phyloP scores from a whole-genome alignment of 306 rosid species.

The Cyclanthera cordifolia region DNA sequence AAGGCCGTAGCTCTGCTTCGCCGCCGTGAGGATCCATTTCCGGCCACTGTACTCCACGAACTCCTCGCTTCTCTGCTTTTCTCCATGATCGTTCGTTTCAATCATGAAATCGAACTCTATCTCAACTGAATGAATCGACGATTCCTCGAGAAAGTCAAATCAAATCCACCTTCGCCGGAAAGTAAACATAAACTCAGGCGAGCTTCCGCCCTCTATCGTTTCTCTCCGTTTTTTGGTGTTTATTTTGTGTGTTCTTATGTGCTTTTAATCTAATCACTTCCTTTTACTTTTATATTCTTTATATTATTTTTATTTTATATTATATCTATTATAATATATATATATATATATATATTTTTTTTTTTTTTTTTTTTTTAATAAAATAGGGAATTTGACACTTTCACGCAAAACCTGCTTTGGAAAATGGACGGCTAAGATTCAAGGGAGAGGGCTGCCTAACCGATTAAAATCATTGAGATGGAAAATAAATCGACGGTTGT shows the following conservation, averaged over 20 bases:
- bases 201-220: background rate
- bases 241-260: slow-evolving; percentile 12
- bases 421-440: slow-evolving; percentile 15
- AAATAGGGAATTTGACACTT: slow-evolving; percentile 4
- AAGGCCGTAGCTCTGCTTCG: slow-evolving; percentile 23
- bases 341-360: no score
- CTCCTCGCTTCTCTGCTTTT: slow-evolving; percentile 46
- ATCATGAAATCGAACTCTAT: slow-evolving; percentile 26
- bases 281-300: background rate
- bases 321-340: no score
- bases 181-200: background rate
- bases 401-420: slow-evolving; percentile 13
- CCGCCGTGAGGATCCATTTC: slow-evolving; percentile 24
- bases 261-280: slow-evolving; percentile 15
- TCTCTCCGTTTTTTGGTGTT: background rate
- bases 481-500: slow-evolving; percentile 14
- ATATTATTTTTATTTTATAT: no score
- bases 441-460: background rate
- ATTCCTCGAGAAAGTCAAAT: background rate
- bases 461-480: slow-evolving; percentile 6
- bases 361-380: no score
- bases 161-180: slow-evolving; percentile 5
- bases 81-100: slow-evolving; percentile 31
- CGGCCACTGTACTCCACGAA: slow-evolving; percentile 26
- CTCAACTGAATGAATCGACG: background rate